Evolutionary conservation across 1,284 basidiomycete species (phyloP), one percentile per base, ranked within the genome.

Genomic region (Phylloboletellus chloephorus): DNA sequence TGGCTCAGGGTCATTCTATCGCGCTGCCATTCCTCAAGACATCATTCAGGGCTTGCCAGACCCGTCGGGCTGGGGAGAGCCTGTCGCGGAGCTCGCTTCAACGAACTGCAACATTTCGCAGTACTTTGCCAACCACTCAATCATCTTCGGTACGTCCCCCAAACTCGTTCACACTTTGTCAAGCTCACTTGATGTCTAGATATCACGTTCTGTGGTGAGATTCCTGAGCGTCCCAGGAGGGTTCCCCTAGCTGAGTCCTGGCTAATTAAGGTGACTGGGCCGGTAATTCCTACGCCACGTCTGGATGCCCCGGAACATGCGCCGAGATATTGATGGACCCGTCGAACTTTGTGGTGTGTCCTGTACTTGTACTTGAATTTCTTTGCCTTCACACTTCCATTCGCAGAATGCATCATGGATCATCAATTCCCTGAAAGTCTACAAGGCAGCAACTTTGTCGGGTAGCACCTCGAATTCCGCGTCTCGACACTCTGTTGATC

Each of bases 121-220:
- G 16, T 72, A 68, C 52, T 87, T 87, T 47, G 52, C 61, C 13
- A 73, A 81, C 50, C 82, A 85, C 47, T 74, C 73, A 3, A 76
- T 85, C 39, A 57, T 84, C 25, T 80, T 81, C 47, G 75, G 76
- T 78, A 37, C 24, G 49, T 41, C 45, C 31, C 25, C 36, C 26
- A 52, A 32, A 38, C 7, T 15, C 35, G 33, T 28, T 48, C 39
- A 34, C 40, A 20, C 7, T 41, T 41, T 16, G n/a, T 40, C 16
- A 25, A 25, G 16, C 35, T 61, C 21, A 56, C 15, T 28, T 30
- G 33, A 42, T 32, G n/a, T 34, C 28, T 38, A 85, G 85, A 88
- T 58, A 88, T 88, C 47, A 88, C 85, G 8, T 86, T 88, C 52
- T 88, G 85, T 52, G 84, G 82, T 80, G 47, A 64, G 46, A 30